These are phyloP conservation scores for Eutypa lata DNA, from an alignment of 2,329 filamentous ascomycete species.

Conservation along the genomic window DNA sequence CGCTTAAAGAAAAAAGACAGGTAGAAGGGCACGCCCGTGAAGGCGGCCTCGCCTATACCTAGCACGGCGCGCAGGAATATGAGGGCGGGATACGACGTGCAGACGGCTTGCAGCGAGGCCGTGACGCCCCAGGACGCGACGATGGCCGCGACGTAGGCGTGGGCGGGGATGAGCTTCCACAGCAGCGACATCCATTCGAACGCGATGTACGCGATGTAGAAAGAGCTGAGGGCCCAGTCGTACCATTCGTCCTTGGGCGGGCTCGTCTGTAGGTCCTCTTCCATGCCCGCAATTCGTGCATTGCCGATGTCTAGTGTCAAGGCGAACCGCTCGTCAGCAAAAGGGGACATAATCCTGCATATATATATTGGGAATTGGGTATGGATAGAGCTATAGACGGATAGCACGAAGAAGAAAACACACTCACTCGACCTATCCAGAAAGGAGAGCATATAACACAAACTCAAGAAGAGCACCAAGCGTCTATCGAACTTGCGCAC, in stretches of 20 bases:
- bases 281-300: constrained; percentile 62
- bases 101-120: constrained; percentile 69
- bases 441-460: constrained; percentile 83
- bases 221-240: constrained; percentile 58
- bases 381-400: too few species aligned
- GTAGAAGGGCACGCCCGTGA: constrained; percentile 62
- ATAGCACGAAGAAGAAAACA: not conserved
- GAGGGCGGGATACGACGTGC: constrained; percentile 60
- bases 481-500: constrained; percentile 72
- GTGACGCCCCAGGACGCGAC: constrained; percentile 78
- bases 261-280: constrained; percentile 53
- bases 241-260: constrained; percentile 49
- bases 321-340: constrained; percentile 5
- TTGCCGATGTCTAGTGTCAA: constrained; percentile 54
- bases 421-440: constrained; percentile 77
- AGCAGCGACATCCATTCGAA: constrained; percentile 66
- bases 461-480: constrained; percentile 75
- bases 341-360: too few species aligned
- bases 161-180: constrained; percentile 58
- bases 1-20: constrained; percentile 63
- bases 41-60: constrained; percentile 64
- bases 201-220: constrained; percentile 61
- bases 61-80: constrained; percentile 54
- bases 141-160: constrained; percentile 52
- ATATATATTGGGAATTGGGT: too few species aligned